phyloP scores from a whole-genome alignment of 1,139 yeast genomes.

The Kodamaea ohmeri region DNA sequence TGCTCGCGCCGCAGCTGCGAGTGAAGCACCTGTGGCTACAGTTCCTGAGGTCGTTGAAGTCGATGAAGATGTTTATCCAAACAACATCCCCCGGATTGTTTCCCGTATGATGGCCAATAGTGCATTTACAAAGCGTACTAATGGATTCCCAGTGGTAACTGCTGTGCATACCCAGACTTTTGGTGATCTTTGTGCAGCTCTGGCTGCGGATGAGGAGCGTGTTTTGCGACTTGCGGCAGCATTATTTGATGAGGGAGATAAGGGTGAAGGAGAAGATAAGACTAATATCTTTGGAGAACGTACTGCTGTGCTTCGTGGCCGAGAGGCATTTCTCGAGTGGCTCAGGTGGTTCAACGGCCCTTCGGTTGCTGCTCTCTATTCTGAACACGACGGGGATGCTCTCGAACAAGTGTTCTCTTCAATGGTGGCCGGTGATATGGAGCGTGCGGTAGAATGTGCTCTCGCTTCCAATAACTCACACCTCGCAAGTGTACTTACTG shows the following conservation, averaged over 20 bases:
- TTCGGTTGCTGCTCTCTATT: conserved; percentile 18
- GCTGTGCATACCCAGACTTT: conserved; percentile 18
- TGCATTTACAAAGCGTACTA: conserved; percentile 20
- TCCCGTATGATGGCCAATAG: conserved; percentile 19
- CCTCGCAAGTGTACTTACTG: conserved; percentile 65
- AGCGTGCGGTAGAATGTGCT: conserved; percentile 62
- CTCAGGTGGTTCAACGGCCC: conserved; percentile 24
- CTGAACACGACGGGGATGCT: conserved; percentile 23
- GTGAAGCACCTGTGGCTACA: conserved; percentile 21
- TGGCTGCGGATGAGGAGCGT: conserved; percentile 14
- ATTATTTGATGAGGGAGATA: conserved; percentile 48
- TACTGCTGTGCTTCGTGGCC: conserved; percentile 29
- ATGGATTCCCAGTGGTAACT: conserved; percentile 28
- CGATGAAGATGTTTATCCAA: conserved; percentile 20
- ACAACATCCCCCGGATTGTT: conserved; percentile 22
- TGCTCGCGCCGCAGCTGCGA: conserved; percentile 21
- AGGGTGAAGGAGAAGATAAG: conserved; percentile 21
- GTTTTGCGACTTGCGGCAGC: conserved; percentile 53
- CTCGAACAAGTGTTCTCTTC: conserved; percentile 52
- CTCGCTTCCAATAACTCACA: conserved; percentile 60
- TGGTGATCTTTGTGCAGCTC: conserved; percentile 10
- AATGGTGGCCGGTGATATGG: conserved; percentile 56
- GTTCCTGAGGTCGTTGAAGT: conserved; percentile 14
- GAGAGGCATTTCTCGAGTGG: conserved; percentile 45
- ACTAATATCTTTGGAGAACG: no score